A percentile compares a stretch with the other conserved stretches of the same genome.
Evolutionary conservation across 306 rosid species (phyloP).

Genomic region (Dalbergia oliveri): DNA sequence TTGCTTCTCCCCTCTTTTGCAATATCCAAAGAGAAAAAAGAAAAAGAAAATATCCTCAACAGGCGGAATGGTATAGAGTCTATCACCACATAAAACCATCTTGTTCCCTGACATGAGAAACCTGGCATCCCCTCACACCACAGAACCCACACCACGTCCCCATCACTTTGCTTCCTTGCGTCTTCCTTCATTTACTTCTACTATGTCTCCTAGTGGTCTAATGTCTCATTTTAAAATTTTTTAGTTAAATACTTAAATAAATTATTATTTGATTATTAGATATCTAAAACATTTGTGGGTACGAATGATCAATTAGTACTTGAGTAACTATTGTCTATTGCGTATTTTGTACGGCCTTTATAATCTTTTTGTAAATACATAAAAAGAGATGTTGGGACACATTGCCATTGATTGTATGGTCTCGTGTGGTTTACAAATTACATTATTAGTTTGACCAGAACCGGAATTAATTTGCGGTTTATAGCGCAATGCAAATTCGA

Average conservation of each 20-base stretch:
- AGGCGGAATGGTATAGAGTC: slow-evolving; percentile 2
- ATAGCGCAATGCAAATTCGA: no score
- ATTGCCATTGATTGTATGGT: neutral
- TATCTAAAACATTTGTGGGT: neutral
- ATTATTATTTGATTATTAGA: no score
- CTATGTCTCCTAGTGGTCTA: neutral
- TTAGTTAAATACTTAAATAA: no score
- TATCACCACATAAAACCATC: slow-evolving; percentile 45
- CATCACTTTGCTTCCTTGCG: slow-evolving; percentile 13
- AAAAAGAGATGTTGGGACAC: neutral
- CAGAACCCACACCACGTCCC: slow-evolving; percentile 10
- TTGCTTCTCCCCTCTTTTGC: neutral
- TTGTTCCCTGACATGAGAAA: slow-evolving; percentile 58
- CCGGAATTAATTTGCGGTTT: neutral
- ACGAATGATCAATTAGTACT: no score
- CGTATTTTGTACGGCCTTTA: no score
- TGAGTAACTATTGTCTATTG: neutral
- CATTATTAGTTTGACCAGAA: neutral
- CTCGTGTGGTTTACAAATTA: neutral
- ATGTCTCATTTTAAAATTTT: no score
- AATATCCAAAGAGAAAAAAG: neutral
- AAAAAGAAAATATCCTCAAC: slow-evolving; percentile 48
- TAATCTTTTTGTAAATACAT: no score
- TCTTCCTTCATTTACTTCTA: neutral
- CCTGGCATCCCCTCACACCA: slow-evolving; percentile 67